These are phyloP conservation scores for Pestalotiopsis sp. DNA, from an alignment of 2,329 filamentous ascomycete genomes.

Conservation along the genomic window DNA sequence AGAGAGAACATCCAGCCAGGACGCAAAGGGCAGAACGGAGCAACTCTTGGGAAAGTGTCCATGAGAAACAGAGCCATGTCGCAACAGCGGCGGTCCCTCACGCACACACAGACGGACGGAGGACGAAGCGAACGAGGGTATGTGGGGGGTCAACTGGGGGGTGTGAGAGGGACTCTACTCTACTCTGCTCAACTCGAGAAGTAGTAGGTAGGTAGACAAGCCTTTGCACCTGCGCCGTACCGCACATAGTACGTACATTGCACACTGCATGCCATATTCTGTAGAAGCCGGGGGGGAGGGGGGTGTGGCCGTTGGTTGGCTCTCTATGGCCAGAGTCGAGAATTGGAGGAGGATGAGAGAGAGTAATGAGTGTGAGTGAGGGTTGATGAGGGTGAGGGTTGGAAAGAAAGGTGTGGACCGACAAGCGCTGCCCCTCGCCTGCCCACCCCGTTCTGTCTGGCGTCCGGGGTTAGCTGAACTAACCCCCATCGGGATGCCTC, in stretches of 20 bases:
- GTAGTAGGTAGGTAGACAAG: slow-evolving; percentile 4
- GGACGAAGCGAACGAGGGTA: neutral
- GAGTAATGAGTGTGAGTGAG: neutral
- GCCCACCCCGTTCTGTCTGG: neutral
- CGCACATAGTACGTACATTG: neutral
- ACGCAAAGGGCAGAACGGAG: slow-evolving; percentile 3
- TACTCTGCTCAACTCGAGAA: neutral
- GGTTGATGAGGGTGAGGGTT: neutral
- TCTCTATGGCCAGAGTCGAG: neutral
- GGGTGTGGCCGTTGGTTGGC: neutral
- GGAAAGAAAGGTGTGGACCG: neutral
- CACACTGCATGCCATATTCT: neutral
- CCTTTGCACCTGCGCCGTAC: slow-evolving; percentile 5
- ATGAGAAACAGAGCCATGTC: slow-evolving; percentile 10
- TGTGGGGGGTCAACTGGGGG: neutral
- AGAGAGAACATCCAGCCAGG: neutral
- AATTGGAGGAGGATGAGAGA: neutral
- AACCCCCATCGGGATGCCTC: slow-evolving; percentile 7
- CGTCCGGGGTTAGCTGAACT: neutral
- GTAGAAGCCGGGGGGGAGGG: neutral
- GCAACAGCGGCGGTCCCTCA: neutral
- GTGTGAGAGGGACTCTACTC: neutral
- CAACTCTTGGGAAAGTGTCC: slow-evolving; percentile 3
- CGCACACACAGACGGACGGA: neutral
- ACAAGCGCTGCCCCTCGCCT: neutral